phyloP scores from a whole-genome alignment of 2,329 filamentous ascomycete species.

The Fusarium robinianum region DNA sequence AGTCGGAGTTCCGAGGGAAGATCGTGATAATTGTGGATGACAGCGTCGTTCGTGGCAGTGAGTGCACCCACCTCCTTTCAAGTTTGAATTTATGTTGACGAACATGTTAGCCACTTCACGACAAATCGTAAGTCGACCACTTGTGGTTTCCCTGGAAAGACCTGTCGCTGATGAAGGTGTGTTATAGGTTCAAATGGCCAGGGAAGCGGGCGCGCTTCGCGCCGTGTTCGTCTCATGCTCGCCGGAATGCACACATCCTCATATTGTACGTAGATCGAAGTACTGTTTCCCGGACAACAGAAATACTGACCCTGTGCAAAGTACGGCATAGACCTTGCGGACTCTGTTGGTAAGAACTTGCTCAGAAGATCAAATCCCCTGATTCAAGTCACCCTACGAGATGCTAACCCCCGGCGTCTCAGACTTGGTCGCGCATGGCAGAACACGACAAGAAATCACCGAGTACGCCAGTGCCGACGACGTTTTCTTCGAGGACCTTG shows the following conservation, averaged over 20 bases:
- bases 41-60: constrained; percentile 76
- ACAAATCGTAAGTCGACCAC: constrained; percentile 72
- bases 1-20: constrained; percentile 79
- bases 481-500: constrained; percentile 65
- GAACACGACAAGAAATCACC: constrained; percentile 46
- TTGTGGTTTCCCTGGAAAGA: no score
- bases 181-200: constrained; percentile 65
- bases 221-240: constrained; percentile 84
- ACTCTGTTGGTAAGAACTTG: constrained; percentile 39
- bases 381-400: not conserved
- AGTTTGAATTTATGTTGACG: not conserved
- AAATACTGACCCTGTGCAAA: constrained; percentile 19
- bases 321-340: constrained; percentile 55
- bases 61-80: not conserved
- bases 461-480: constrained; percentile 50
- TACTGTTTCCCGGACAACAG: not conserved
- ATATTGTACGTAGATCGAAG: constrained; percentile 75
- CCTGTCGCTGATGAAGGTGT: not conserved
- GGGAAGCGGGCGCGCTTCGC: constrained; percentile 79
- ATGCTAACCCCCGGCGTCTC: constrained; percentile 4
- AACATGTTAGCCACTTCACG: constrained; percentile 53
- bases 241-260: constrained; percentile 81
- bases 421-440: constrained; percentile 50
- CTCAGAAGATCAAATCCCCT: not conserved
- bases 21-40: constrained; percentile 87